Conservation (phyloP, 768 basidiomycete species). For the Tylopilus rubrobrunneus region DNA sequence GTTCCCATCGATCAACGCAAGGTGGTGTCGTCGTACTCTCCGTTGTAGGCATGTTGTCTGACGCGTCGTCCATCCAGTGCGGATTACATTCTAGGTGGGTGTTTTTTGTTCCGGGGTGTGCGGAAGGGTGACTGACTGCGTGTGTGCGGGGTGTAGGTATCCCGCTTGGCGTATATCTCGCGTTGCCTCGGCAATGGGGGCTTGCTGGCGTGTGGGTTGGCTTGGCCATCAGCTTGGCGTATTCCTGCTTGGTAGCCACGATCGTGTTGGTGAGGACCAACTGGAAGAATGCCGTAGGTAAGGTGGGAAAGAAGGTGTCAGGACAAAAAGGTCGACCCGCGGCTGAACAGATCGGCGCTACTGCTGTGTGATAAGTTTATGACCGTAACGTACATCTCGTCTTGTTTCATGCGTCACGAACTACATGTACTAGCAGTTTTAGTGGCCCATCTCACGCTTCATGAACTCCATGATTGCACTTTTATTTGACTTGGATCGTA, state of each 20-base stretch:
- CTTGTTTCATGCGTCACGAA: not conserved
- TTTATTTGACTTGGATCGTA: conserved; percentile 14
- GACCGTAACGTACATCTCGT: not conserved
- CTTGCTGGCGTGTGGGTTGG: conserved; percentile 25
- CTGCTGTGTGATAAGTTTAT: not conserved
- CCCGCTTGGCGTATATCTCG: conserved; percentile 25
- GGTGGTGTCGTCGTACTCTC: conserved; percentile 6
- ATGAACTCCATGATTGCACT: conserved; percentile 1
- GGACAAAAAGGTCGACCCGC: not conserved
- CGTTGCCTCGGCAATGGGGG: conserved; percentile 19
- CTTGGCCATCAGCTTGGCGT: conserved; percentile 20
- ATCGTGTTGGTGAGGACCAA: conserved; percentile 17
- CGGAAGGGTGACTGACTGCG: not conserved
- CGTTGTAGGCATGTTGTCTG: not conserved
- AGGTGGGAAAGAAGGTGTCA: not conserved
- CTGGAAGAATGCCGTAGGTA: conserved; percentile 11
- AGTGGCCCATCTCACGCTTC: too few relatives aligned
- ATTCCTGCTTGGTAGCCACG: conserved; percentile 16
- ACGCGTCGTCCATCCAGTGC: conserved; percentile 6
- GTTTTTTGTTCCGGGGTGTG: not conserved
- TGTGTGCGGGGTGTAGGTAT: conserved; percentile 26
- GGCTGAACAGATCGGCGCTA: not conserved
- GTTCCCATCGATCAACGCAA: conserved; percentile 22
- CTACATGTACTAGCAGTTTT: not conserved
- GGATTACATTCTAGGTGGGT: conserved; percentile 32